Base-by-base conservation (phyloP, 2,329 filamentous ascomycete species). In the Arthrobotrys entomopaga region DNA sequence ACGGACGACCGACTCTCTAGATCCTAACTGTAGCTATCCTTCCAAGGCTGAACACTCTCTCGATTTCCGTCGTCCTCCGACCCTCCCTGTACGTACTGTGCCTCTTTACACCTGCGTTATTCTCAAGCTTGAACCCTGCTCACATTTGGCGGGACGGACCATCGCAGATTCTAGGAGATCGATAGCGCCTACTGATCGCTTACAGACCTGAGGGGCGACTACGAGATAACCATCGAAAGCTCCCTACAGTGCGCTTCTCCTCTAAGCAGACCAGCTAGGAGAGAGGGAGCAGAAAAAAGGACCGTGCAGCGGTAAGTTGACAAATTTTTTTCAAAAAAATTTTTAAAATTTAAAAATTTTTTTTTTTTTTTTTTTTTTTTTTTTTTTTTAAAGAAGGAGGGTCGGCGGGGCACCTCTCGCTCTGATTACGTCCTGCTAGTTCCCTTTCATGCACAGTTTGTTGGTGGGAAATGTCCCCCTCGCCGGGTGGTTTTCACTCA, bases 381-480 rank as follows among this genome's bases (percentile, higher is more conserved):
- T n/a, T 34, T 10, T 34, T 2, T 34, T 34, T 7, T 5, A 10
- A 34, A 5, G 1, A 34, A 34, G 6, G 29, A 34, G 5, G 29
- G 29, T 34, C 29, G 29, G 29, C 29, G 29, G 29, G 40, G 49
- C 29, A 16, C 63, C 57, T 63, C 56, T 52, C 19, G 24, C 42
- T 46, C 26, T 29, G 13, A 48, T 65, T 58, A 48, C 24, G 20
- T 49, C 24, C 43, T 38, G 53, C 56, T 54, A 40, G 16, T 46
- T 59, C 58, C 24, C 43, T 58, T 42, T 60, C 56, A 72, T 73
- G 69, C 70, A 74, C 50, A n/a, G 70, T 67, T 67, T 74, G 70
- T 57, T 74, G 70, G 43, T 74, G 38, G 50, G 60, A 24, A 29
- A 15, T 13, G 15, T 24, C 46, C 43, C 38, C 61, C 10, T 34